These are phyloP conservation scores for Stereocaulon alpinum DNA, from an alignment of 495 filamentous ascomycete species.

Conservation along the genomic window DNA sequence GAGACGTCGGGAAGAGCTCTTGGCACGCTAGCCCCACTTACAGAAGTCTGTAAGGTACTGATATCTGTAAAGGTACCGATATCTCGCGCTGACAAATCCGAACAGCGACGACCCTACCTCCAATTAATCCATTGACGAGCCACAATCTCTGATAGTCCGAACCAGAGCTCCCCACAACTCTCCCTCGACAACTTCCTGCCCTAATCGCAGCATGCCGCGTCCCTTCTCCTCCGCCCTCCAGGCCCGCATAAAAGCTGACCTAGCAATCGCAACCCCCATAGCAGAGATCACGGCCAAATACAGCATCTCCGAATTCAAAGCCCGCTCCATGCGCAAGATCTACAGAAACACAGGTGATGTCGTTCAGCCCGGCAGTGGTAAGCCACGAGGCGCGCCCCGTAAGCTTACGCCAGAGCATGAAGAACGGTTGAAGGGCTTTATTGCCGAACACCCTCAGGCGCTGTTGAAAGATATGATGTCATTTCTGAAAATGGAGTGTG, in stretches of 20 bases:
- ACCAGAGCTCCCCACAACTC: no score
- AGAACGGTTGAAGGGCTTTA: slow-evolving; percentile 10
- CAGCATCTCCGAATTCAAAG: slow-evolving; percentile 9
- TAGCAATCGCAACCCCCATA: slow-evolving; percentile 2
- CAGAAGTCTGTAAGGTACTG: no score
- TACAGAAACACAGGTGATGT: slow-evolving; percentile 19
- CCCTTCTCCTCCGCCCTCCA: slow-evolving; percentile 11
- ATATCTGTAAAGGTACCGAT: no score
- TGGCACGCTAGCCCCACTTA: no score
- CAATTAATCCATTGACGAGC: no score
- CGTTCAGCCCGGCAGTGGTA: not conserved
- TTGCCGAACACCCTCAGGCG: slow-evolving; percentile 17
- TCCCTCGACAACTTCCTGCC: not conserved
- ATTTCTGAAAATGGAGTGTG: slow-evolving; percentile 13
- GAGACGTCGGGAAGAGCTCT: no score
- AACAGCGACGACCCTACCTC: no score
- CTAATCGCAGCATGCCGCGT: slow-evolving; percentile 6
- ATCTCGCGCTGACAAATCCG: no score
- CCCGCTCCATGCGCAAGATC: slow-evolving; percentile 15
- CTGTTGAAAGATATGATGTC: slow-evolving; percentile 17
- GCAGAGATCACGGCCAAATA: slow-evolving; percentile 6
- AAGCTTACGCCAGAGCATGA: slow-evolving; percentile 14
- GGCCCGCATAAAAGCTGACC: slow-evolving; percentile 16
- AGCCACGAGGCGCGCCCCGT: slow-evolving; percentile 11
- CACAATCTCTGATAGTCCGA: no score